A percentile compares a stretch with the other conserved stretches of the same genome.
phyloP scores from a whole-genome alignment of 2,329 filamentous ascomycete species.

The Chaetomiaceae sp. region DNA sequence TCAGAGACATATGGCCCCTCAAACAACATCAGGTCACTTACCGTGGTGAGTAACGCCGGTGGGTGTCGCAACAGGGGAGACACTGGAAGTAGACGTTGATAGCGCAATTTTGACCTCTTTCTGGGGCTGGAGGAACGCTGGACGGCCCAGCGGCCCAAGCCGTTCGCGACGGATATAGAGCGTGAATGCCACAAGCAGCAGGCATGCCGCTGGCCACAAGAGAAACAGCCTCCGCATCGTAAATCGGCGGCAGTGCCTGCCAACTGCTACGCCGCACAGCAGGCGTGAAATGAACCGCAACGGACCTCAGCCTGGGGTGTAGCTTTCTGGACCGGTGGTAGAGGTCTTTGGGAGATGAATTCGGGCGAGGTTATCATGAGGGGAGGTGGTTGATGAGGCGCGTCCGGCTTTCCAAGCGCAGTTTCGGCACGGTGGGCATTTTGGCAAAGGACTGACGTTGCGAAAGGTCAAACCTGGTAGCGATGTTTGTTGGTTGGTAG shows the following conservation, averaged over 20 bases:
- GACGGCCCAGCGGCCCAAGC: neutral
- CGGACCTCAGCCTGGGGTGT: too few relatives aligned
- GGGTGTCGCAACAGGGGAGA: neutral
- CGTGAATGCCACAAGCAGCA: conserved; percentile 13
- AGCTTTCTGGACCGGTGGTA: too few relatives aligned
- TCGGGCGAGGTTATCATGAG: too few relatives aligned
- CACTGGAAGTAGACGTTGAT: neutral
- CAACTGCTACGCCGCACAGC: neutral
- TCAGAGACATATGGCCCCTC: neutral
- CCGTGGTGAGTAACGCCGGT: neutral
- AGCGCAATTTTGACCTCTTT: neutral
- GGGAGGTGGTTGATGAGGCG: too few relatives aligned
- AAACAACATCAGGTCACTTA: neutral
- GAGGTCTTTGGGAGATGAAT: neutral
- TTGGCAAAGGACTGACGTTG: neutral
- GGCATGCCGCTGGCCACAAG: conserved; percentile 7
- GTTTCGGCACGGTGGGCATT: too few relatives aligned
- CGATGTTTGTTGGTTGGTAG: neutral
- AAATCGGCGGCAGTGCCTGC: neutral
- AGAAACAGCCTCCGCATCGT: conserved; percentile 18
- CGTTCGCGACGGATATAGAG: conserved; percentile 17
- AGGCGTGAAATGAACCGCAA: too few relatives aligned
- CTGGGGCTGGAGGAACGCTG: neutral
- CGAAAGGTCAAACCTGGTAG: neutral
- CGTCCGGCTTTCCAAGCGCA: too few relatives aligned